Base-by-base conservation (phyloP, 2,329 filamentous ascomycete species). In the Aspergillus novofumigatus region DNA sequence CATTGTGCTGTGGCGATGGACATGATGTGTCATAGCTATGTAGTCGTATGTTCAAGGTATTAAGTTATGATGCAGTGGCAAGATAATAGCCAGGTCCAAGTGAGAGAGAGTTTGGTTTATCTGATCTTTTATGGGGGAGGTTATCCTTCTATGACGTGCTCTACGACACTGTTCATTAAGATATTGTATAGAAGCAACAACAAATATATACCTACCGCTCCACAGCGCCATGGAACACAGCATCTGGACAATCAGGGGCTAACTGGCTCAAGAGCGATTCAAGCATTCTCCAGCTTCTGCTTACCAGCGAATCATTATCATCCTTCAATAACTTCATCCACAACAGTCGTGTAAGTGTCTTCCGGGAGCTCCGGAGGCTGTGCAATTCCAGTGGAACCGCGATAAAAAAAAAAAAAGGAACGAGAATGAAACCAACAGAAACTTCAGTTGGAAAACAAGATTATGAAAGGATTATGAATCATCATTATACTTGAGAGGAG, bases 291-390 rank as follows among this genome's bases (percentile, higher is more conserved):
- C 47, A 49, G 21, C 2, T 25, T 17, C 26, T 49, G 28, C 20
- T 8, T 7, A 38, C 14, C 14, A 3, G 32, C 32, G 32, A 38
- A 38, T 38, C 32, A 38, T 17, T 14, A 38, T 38, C 32, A 7
- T 38, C 32, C 32, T 14, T 38, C 32, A 38, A 38, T 38, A 17
- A 14, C 14, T 38, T 17, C 32, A 38, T 38, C 29, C 29, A 32
- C 29, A 14, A 32, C 29, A 14, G 32, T 17, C 7, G 32, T 14
- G 53, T 47, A 52, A 57, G 47, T 41, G 49, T 49, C 53, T 53
- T 56, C 58, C 59, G 61, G 58, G 10, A 25, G 41, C 51, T 42
- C 57, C 57, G 58, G 58, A 60, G 63, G 63, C 63, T 64, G 62
- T 65, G 63, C 54, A 59, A 59, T 65, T 45, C 29, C 28, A n/a